Percentiles rank a stretch among this genome's conserved stretches.
phyloP scores from a whole-genome alignment of 441 rosid genomes.

The Geranium incanum region DNA sequence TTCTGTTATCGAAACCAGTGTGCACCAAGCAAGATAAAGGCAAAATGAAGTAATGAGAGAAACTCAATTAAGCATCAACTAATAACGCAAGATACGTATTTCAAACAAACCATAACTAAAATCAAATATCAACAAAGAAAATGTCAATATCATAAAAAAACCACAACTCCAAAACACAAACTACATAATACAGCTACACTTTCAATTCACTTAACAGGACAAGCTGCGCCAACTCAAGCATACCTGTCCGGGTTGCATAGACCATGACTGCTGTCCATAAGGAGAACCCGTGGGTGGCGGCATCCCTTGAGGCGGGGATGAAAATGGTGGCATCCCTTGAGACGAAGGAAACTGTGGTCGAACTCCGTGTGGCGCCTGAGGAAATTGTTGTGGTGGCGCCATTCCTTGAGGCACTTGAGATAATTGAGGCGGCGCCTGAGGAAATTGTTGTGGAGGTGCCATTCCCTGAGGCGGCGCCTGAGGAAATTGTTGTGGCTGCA shows the following conservation, averaged over 20 bases:
- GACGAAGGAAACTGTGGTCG: slow-evolving; percentile 10
- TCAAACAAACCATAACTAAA: not conserved
- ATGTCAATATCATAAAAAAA: no score
- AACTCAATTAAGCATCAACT: not conserved
- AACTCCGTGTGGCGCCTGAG: slow-evolving; percentile 30
- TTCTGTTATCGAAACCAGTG: not conserved
- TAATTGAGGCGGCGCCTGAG: no score
- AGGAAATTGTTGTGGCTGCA: no score
- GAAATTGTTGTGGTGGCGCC: slow-evolving; percentile 22
- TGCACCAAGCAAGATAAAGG: not conserved
- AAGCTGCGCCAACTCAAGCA: slow-evolving; percentile 10
- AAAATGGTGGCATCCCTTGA: slow-evolving; percentile 10
- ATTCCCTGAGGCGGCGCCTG: no score
- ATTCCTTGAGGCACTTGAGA: no score
- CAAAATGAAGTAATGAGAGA: not conserved
- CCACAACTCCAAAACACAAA: not conserved
- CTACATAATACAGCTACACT: not conserved
- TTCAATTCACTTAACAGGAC: not conserved
- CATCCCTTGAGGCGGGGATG: not conserved
- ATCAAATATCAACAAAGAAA: not conserved
- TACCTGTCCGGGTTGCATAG: slow-evolving; percentile 41
- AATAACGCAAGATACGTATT: not conserved
- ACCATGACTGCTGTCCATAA: slow-evolving; percentile 48
- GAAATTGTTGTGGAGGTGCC: no score
- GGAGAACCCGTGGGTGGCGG: slow-evolving; percentile 32